Conservation (phyloP, 768 basidiomycete species). For the Pisolithus microcarpus region DNA sequence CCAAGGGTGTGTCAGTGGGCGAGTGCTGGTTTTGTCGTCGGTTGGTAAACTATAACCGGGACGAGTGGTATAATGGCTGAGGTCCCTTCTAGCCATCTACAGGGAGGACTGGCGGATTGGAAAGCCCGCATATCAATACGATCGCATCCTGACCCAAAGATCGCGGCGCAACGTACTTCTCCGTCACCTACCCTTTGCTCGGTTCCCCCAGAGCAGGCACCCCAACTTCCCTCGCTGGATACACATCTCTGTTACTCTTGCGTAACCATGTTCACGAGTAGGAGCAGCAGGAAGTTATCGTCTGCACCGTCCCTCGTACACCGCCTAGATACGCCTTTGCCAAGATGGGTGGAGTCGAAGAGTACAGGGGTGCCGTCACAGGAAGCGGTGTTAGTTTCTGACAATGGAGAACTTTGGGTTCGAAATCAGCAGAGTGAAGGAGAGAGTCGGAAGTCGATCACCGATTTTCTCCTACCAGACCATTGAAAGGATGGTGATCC, state of each 20-base stretch:
- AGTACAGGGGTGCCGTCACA: neutral
- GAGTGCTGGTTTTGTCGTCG: constrained; percentile 61
- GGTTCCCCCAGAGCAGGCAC: neutral
- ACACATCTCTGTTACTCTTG: constrained; percentile 56
- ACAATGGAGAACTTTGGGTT: constrained; percentile 27
- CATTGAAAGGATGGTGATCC: neutral
- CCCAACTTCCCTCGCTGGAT: constrained; percentile 26
- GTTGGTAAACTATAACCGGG: constrained; percentile 26
- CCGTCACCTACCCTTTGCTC: constrained; percentile 1
- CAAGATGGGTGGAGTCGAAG: constrained; percentile 29
- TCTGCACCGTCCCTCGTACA: constrained; percentile 2
- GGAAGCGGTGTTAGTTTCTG: neutral
- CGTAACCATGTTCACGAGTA: constrained; percentile 53
- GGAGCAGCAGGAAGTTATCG: constrained; percentile 38
- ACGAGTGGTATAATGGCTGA: neutral
- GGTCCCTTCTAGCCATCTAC: constrained; percentile 44
- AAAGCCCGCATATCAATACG: constrained; percentile 68
- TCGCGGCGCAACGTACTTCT: constrained; percentile 12
- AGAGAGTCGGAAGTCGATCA: constrained; percentile 34
- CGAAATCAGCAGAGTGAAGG: constrained; percentile 22
- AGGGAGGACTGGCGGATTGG: constrained; percentile 63
- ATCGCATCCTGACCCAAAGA: constrained; percentile 27
- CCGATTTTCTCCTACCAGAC: constrained; percentile 32
- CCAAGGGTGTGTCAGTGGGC: constrained; percentile 46
- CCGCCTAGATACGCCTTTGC: constrained; percentile 9